These are phyloP conservation scores for Parsonsia alboflavescens DNA, from an alignment of 257 asterid species.

Conservation along the genomic window DNA sequence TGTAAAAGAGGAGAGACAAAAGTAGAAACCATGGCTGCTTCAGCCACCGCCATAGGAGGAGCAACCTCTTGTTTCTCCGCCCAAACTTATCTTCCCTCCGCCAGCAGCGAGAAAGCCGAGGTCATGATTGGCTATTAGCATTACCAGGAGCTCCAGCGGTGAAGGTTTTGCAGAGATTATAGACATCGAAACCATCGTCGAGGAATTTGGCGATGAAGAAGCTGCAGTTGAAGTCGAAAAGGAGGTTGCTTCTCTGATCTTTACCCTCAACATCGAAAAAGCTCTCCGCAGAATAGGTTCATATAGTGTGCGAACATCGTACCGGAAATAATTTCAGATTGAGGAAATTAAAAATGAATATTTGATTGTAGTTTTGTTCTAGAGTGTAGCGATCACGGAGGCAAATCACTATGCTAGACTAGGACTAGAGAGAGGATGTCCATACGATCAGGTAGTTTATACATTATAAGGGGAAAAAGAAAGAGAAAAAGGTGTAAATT, in stretches of 20 bases:
- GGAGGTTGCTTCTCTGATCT: constrained; percentile 59
- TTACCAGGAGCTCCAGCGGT: constrained; percentile 23
- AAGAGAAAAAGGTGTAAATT: neutral
- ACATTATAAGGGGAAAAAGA: too few relatives aligned
- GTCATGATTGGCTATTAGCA: constrained; percentile 5
- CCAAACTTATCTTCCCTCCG: constrained; percentile 16
- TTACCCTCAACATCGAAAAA: constrained; percentile 68
- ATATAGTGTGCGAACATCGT: too few relatives aligned
- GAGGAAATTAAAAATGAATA: neutral
- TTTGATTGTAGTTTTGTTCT: constrained; percentile 13
- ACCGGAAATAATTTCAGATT: neutral
- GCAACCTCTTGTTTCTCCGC: constrained; percentile 24
- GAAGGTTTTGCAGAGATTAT: constrained; percentile 26
- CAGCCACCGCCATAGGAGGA: constrained; percentile 24
- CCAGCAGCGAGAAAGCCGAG: neutral
- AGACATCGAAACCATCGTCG: constrained; percentile 13
- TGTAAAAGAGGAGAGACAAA: neutral
- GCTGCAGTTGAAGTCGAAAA: constrained; percentile 33
- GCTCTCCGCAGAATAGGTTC: constrained; percentile 76
- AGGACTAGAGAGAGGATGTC: constrained; percentile 52
- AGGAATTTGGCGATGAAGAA: constrained; percentile 23
- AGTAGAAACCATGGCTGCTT: constrained; percentile 29
- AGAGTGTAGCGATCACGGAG: constrained; percentile 82
- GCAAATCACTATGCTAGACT: constrained; percentile 69
- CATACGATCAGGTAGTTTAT: constrained; percentile 52